Conservation (phyloP, 1,284 basidiomycete genomes). For the Ceratorhiza oryzae-sativae region DNA sequence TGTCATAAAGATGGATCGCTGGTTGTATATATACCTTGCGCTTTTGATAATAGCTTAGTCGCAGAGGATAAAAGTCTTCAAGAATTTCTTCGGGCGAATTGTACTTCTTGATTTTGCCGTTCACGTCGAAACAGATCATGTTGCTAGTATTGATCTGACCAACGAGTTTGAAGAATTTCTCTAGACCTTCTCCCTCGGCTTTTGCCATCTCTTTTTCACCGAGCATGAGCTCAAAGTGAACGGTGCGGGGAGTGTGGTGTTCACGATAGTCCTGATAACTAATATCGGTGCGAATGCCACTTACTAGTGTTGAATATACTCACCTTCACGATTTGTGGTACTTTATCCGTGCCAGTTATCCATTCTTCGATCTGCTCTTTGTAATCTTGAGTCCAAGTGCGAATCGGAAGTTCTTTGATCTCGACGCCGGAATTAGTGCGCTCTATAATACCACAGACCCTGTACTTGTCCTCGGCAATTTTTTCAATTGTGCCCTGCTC, state of each 20-base stretch:
- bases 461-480: conserved; percentile 85
- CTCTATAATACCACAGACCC: conserved; percentile 75
- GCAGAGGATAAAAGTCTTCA: conserved; percentile 91
- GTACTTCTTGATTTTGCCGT: conserved; percentile 97
- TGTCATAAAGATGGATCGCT: background rate
- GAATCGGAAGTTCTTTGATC: conserved; percentile 95
- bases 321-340: conserved; percentile 63
- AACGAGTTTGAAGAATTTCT: conserved; percentile 92
- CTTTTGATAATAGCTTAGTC: conserved; percentile 91
- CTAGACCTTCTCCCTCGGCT: conserved; percentile 83
- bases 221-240: conserved; percentile 91
- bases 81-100: conserved; percentile 89
- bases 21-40: conserved; percentile 74
- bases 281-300: background rate
- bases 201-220: conserved; percentile 81
- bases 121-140: conserved; percentile 98
- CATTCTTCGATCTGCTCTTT: conserved; percentile 87
- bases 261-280: conserved; percentile 87
- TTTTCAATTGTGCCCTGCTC: conserved; percentile 82
- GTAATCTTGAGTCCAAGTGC: conserved; percentile 93
- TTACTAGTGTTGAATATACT: conserved; percentile 53
- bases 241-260: conserved; percentile 91
- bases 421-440: conserved; percentile 90
- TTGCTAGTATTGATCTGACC: conserved; percentile 87
- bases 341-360: conserved; percentile 66